A percentile compares a stretch with the other conserved stretches of the same genome.
Evolutionary conservation across 495 filamentous ascomycete genomes (phyloP).

Genomic region (Xylaria scruposa): DNA sequence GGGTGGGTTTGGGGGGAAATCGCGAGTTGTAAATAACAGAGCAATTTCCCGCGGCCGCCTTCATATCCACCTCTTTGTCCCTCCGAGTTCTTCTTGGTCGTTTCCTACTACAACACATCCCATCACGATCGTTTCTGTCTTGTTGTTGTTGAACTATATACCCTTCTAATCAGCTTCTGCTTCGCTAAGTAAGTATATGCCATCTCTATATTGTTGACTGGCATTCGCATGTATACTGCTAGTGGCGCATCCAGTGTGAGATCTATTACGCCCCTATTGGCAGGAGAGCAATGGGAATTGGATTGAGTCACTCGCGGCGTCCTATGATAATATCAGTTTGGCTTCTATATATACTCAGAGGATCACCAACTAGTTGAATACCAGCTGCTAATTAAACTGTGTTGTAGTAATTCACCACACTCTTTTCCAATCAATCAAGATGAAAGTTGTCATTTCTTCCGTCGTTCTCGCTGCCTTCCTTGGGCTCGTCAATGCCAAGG

Average conservation of each 20-base stretch:
- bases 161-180: constrained; percentile 13
- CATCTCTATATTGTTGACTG: background rate
- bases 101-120: background rate
- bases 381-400: background rate
- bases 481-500: constrained; percentile 45
- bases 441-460: constrained; percentile 50
- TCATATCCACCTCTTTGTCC: background rate
- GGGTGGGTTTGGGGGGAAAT: background rate
- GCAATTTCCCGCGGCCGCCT: constrained; percentile 12
- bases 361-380: no score
- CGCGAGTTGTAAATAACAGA: constrained; percentile 8
- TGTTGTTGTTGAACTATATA: constrained; percentile 14
- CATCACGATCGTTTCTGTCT: constrained; percentile 18
- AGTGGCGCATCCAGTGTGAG: background rate
- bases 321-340: background rate
- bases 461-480: constrained; percentile 47
- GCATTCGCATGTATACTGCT: background rate
- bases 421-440: constrained; percentile 45
- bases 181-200: constrained; percentile 18
- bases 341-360: background rate
- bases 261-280: background rate
- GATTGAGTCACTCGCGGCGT: background rate
- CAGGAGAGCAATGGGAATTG: background rate
- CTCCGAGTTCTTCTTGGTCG: background rate
- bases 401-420: constrained; percentile 31